Base-by-base conservation (phyloP, 306 rosid species). In the Benincasa hispida region DNA sequence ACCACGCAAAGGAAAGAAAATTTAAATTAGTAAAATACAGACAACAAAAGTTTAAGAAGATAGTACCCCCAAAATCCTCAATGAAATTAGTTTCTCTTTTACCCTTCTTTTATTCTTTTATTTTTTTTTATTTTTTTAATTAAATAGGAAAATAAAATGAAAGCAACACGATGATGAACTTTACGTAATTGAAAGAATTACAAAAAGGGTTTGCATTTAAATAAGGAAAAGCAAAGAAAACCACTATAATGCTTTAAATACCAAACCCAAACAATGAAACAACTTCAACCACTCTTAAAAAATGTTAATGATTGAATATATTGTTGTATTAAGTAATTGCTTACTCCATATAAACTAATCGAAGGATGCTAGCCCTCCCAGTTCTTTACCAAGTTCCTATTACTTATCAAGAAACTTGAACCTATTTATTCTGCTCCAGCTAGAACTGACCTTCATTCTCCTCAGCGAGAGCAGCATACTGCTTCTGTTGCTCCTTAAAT, bases 371-470 rank as follows among this genome's bases (percentile, higher is more conserved):
- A 6, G 55, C 22, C 74, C 55, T 13, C 56, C 56, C 54, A 69
- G 21, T 42, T 41, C 75, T 34, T 63, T 35, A 63, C 48, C 39
- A 18, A 63, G 72, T 63, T 34, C 25, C 25, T 32, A 30, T 1
- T 34, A 34, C 22, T 34, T 9, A 63, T 63, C 25, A 35, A 47
- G 69, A 11, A 47, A 35, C 13, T 63, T 13, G 39, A n/a, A 48
- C 14, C 62, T 37, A 32, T n/a, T 50, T 66, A 63, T 72, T 78
- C 50, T 45, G 77, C 67, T 79, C 77, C 27, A 70, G 51, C 47
- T 53, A 83, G 62, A 77, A 69, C 28, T 62, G 69, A 91, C 98
- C 98, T 86, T 84, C 96, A 77, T 82, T 91, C 82, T 91, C 96
- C 83, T 90, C 94, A 1, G 54, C 72, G 76, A 94, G 97, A 74